A percentile compares a stretch with the other conserved stretches of the same genome.
phyloP scores from a whole-genome alignment of 495 filamentous ascomycete genomes.

The Lindgomyces ingoldianus region DNA sequence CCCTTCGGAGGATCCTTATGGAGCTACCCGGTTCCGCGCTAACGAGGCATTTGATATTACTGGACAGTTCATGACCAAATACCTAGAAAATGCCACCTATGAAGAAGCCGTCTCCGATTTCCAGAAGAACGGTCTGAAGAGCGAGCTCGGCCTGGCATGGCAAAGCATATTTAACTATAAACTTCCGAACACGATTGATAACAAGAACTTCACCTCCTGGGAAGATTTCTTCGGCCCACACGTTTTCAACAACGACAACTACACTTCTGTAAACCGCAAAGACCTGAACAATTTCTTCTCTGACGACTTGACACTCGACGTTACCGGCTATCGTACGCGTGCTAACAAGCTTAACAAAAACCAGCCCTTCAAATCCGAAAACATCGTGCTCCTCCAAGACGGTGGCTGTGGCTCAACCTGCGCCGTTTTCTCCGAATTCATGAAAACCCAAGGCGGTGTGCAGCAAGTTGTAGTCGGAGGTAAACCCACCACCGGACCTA shows the following conservation, averaged over 20 bases:
- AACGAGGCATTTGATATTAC: slow-evolving; percentile 27
- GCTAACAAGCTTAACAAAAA: slow-evolving; percentile 20
- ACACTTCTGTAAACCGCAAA: slow-evolving; percentile 20
- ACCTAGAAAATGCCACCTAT: slow-evolving; percentile 16
- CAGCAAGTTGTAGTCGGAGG: slow-evolving; percentile 36
- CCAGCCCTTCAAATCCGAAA: slow-evolving; percentile 34
- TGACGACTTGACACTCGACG: slow-evolving; percentile 28
- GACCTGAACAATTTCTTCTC: slow-evolving; percentile 36
- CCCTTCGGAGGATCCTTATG: slow-evolving; percentile 28
- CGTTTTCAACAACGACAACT: slow-evolving; percentile 32
- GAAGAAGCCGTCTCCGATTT: slow-evolving; percentile 21
- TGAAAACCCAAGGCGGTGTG: slow-evolving; percentile 32
- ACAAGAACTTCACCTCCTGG: slow-evolving; percentile 34
- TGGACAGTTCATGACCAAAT: slow-evolving; percentile 9
- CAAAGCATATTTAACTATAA: slow-evolving; percentile 34
- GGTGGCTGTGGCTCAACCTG: slow-evolving; percentile 37
- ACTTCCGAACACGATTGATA: slow-evolving; percentile 13
- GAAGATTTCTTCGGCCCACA: slow-evolving; percentile 35
- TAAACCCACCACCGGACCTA: slow-evolving; percentile 24
- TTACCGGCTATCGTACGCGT: slow-evolving; percentile 28
- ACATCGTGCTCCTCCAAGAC: slow-evolving; percentile 38
- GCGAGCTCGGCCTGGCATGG: not conserved
- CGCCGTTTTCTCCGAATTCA: slow-evolving; percentile 37
- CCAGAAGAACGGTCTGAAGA: not conserved
- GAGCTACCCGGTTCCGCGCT: slow-evolving; percentile 31